Percentiles rank a stretch among this genome's conserved stretches.
These are phyloP conservation scores for Geranium incanum DNA, from an alignment of 441 rosid species.

Conservation along the genomic window DNA sequence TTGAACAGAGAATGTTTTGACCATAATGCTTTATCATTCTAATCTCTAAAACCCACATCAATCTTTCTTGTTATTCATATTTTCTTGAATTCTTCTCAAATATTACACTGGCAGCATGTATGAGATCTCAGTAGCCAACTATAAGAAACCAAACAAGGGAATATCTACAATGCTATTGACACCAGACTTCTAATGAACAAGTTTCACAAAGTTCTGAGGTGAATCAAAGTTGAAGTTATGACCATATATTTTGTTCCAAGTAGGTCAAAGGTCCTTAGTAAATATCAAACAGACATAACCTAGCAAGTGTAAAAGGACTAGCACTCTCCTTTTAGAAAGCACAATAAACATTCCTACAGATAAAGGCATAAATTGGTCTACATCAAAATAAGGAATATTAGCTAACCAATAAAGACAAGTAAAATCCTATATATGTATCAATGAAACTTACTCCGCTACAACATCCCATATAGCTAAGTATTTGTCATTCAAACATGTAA, in stretches of 20 bases:
- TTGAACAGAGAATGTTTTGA: neutral
- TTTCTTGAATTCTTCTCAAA: neutral
- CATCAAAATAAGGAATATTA: neutral
- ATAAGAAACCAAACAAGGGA: neutral
- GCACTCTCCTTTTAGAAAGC: neutral
- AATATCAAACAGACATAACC: neutral
- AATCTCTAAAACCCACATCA: neutral
- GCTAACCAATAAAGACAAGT: conserved; percentile 8
- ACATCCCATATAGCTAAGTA: conserved; percentile 52
- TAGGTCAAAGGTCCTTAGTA: neutral
- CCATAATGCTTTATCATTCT: neutral
- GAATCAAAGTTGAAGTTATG: neutral
- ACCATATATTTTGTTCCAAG: neutral
- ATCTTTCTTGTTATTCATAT: neutral
- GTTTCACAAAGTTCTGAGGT: neutral
- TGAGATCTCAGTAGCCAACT: neutral
- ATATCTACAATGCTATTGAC: neutral
- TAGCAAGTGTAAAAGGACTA: neutral
- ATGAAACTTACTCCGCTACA: conserved; percentile 47
- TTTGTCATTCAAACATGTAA: conserved; percentile 53
- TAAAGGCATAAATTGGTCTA: neutral
- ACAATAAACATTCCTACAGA: neutral
- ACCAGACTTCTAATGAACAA: neutral
- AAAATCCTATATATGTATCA: conserved; percentile 13
- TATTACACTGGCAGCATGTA: neutral